Evolutionary conservation across 2,329 filamentous ascomycete genomes (phyloP), one percentile per base, ranked within the genome.

Genomic region (Sporothrix euskadiensis): DNA sequence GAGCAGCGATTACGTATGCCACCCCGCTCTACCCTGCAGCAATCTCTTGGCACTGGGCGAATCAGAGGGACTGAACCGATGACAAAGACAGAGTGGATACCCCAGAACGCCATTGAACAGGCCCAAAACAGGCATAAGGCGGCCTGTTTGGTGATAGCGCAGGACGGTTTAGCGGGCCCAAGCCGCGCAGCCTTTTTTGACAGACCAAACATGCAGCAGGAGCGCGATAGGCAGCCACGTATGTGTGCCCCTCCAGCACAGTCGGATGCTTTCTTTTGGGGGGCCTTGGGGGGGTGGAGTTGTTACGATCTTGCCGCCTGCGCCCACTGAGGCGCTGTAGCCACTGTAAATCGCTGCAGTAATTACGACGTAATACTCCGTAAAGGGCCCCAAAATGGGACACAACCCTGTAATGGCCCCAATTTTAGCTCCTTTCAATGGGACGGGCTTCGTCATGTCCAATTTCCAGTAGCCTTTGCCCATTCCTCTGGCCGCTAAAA

Each of bases 1-100:
- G 16, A 6, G 73, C 68, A 59, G 68, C 44, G 65, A 71, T 75
- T 75, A 73, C 74, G 74, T 74, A 72, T 65, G 52, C 73, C 56
- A 30, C 66, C 59, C 30, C 70, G 54, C 56, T 30, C 16, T 41
- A 4, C 22, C 6, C 30, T 35, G 63, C 16, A 54, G 47, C 59
- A 65, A 57, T 75, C 32, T 69, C 66, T 52, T 69, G 66, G 66
- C 66, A 22, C 19, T 8, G 66, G 66, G 66, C 66, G 66, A 69
- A 69, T 69, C 66, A 69, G 30, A 56, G 19, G 19, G 30, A 8
- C 3, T 9, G 30, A 54, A 54, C 41, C 4, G 19, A 68, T 68
- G 65, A 68, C 65, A 52, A 68, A 68, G 65, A 16, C 44, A 68
- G 14, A 10, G 44, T 22, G 47, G 39, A 30, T 4, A 16, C n/a